Conservation (phyloP, 192 early-diverging fungal genomes). For the Lunasporangiospora selenospora region DNA sequence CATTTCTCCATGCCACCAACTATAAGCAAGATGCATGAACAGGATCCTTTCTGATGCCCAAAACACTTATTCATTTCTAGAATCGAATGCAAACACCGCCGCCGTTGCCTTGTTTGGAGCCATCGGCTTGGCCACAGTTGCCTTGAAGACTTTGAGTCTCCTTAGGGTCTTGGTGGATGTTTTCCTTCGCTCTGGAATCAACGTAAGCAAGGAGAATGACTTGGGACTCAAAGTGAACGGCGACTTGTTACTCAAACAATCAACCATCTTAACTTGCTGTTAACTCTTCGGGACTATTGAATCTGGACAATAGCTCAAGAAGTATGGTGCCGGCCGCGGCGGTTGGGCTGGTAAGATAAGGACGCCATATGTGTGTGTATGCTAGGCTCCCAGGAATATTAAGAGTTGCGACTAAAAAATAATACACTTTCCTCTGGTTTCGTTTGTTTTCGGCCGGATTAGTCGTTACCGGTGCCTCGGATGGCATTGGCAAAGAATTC, state of each 20-base stretch:
- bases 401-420: too few relatives aligned
- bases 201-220: too few relatives aligned
- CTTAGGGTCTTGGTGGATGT: slow-evolving; percentile 53
- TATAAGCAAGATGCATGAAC: too few relatives aligned
- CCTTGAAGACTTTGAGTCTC: slow-evolving; percentile 43
- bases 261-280: too few relatives aligned
- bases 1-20: not conserved
- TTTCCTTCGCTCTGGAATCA: slow-evolving; percentile 50
- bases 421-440: too few relatives aligned
- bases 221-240: too few relatives aligned
- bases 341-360: slow-evolving; percentile 47
- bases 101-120: slow-evolving; percentile 43
- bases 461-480: slow-evolving; percentile 96
- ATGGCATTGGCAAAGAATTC: slow-evolving; percentile 96
- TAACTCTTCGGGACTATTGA: too few relatives aligned
- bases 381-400: too few relatives aligned
- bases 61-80: not conserved
- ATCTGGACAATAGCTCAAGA: slow-evolving; percentile 23
- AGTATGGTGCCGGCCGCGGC: slow-evolving; percentile 43
- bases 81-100: slow-evolving; percentile 33
- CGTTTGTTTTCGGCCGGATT: not conserved
- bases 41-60: not conserved
- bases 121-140: slow-evolving; percentile 42
- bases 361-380: too few relatives aligned
- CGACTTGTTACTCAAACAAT: too few relatives aligned